A percentile compares a stretch with the other conserved stretches of the same genome.
Conservation (phyloP, 495 filamentous ascomycete species). For the Trichoderma orchidacearum region DNA sequence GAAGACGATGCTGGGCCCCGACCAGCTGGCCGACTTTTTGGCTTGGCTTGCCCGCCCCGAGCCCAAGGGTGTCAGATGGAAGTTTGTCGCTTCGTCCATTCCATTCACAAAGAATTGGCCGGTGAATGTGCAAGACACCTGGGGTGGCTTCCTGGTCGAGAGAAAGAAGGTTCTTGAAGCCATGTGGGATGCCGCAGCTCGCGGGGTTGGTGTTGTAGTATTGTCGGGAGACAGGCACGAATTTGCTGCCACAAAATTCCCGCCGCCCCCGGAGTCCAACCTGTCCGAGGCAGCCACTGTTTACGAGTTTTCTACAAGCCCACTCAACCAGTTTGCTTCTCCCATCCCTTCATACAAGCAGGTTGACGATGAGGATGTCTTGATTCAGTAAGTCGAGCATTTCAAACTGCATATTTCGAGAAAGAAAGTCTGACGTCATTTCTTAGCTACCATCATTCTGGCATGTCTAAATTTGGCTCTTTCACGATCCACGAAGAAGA, state of each 20-base stretch:
- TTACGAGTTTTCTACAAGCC: constrained; percentile 80
- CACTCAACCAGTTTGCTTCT: constrained; percentile 84
- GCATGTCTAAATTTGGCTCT: constrained; percentile 82
- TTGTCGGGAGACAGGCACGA: constrained; percentile 88
- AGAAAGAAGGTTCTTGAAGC: constrained; percentile 66
- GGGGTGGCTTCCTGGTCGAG: constrained; percentile 79
- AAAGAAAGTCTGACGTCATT: constrained; percentile 5
- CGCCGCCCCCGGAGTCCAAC: constrained; percentile 44
- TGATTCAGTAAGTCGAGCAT: constrained; percentile 48
- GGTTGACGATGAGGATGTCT: constrained; percentile 61
- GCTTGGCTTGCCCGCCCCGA: constrained; percentile 57
- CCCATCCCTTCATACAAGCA: constrained; percentile 74
- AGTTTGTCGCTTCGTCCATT: constrained; percentile 74
- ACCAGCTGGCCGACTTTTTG: constrained; percentile 69
- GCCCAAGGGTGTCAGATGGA: constrained; percentile 74
- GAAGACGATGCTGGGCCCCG: constrained; percentile 76
- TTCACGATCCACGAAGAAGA: constrained; percentile 64
- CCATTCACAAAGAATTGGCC: constrained; percentile 98
- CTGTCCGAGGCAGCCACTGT: constrained; percentile 50
- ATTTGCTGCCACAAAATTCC: constrained; percentile 84
- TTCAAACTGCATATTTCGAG: background rate
- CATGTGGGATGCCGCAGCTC: constrained; percentile 72
- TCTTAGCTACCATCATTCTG: constrained; percentile 63
- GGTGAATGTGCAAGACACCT: constrained; percentile 71
- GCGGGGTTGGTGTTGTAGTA: constrained; percentile 65